Evolutionary conservation across 495 filamentous ascomycete species (phyloP).

Genomic region (Penicillium subrubescens): DNA sequence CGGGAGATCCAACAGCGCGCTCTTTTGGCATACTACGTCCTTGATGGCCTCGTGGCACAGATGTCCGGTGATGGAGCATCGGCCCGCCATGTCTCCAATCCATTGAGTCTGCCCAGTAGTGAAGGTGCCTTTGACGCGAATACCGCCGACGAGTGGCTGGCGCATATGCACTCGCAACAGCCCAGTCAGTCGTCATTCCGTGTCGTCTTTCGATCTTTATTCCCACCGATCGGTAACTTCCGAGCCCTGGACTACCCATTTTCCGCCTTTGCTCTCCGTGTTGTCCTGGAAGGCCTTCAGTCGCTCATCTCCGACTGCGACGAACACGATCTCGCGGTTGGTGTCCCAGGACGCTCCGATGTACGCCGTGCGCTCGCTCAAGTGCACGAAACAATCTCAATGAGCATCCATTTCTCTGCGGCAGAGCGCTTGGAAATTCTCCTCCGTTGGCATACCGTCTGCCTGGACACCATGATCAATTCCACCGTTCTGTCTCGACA

Average conservation of each 20-base stretch:
- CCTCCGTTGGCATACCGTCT: conserved; percentile 53
- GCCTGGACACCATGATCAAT: conserved; percentile 48
- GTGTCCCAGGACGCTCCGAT: conserved; percentile 45
- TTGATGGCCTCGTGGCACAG: conserved; percentile 51
- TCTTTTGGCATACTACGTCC: conserved; percentile 48
- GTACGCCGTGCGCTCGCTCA: conserved; percentile 44
- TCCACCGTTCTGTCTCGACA: conserved; percentile 44
- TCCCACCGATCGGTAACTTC: conserved; percentile 37
- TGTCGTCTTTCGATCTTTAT: conserved; percentile 44
- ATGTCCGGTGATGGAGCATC: conserved; percentile 49
- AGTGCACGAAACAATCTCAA: conserved; percentile 43
- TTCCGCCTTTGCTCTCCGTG: conserved; percentile 47
- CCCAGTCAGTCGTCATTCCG: conserved; percentile 42
- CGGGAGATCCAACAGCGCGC: conserved; percentile 51
- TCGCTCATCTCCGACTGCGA: conserved; percentile 47
- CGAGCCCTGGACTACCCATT: conserved; percentile 40
- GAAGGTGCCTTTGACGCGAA: conserved; percentile 47
- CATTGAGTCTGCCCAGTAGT: conserved; percentile 41
- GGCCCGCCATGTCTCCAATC: conserved; percentile 47
- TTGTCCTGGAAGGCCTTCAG: conserved; percentile 49
- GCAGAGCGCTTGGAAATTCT: conserved; percentile 46
- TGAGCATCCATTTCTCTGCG: conserved; percentile 41
- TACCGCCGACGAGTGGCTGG: conserved; percentile 47
- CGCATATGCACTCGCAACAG: conserved; percentile 37
- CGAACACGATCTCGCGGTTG: conserved; percentile 42